Conservation (phyloP, 148 eudicot species). For the Talinum fruticosum region DNA sequence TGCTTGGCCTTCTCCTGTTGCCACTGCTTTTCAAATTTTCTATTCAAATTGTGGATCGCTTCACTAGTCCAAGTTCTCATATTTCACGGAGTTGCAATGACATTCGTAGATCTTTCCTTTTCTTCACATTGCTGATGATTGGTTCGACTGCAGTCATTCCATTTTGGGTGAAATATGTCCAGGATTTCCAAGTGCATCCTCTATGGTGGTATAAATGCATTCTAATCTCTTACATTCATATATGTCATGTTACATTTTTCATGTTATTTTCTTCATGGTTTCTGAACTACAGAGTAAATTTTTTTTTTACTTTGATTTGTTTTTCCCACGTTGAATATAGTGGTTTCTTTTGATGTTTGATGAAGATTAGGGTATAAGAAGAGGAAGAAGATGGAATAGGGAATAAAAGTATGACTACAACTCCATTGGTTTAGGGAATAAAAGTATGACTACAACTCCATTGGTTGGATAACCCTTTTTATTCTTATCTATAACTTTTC, state of each 20-base stretch:
- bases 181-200: conserved; percentile 75
- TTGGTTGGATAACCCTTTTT: background rate
- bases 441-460: background rate
- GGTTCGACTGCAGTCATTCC: conserved; percentile 51
- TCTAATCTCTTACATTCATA: conserved; percentile 1
- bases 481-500: background rate
- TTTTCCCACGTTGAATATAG: background rate
- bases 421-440: background rate
- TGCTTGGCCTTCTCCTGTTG: conserved; percentile 79
- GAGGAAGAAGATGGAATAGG: background rate
- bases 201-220: conserved; percentile 55
- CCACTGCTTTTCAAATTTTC: conserved; percentile 51
- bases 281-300: background rate
- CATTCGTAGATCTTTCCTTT: conserved; percentile 47
- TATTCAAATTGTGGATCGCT: conserved; percentile 34
- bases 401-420: background rate
- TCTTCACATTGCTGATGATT: conserved; percentile 55
- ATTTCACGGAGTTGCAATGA: conserved; percentile 35
- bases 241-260: background rate
- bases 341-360: background rate
- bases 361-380: background rate
- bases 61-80: conserved; percentile 26
- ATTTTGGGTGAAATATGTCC: conserved; percentile 76
- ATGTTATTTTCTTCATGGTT: background rate
- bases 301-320: background rate